phyloP scores from a whole-genome alignment of 495 filamentous ascomycete species.

The Penicillium manginii region DNA sequence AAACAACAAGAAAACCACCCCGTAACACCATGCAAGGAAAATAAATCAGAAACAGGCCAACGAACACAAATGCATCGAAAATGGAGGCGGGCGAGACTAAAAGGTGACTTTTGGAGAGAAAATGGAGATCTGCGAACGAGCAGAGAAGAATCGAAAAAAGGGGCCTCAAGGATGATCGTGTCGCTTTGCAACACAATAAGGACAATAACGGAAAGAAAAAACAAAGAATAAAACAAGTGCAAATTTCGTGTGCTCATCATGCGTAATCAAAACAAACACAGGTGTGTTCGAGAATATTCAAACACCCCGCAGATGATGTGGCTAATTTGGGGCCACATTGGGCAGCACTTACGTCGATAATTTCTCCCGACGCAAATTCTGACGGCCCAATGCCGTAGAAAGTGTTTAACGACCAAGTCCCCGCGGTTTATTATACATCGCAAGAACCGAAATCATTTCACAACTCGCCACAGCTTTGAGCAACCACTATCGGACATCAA shows the following conservation, averaged over 20 bases:
- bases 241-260: conserved; percentile 31
- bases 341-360: conserved; percentile 19
- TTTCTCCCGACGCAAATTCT: conserved; percentile 18
- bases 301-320: conserved; percentile 6
- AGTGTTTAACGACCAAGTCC: conserved; percentile 12
- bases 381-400: conserved; percentile 3
- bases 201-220: conserved; percentile 9
- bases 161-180: conserved; percentile 19
- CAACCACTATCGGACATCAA: conserved; percentile 10
- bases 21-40: conserved; percentile 35
- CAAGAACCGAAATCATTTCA: conserved; percentile 27
- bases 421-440: conserved; percentile 54
- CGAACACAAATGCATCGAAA: conserved; percentile 28
- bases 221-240: conserved; percentile 1
- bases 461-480: conserved; percentile 4
- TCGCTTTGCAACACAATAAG: not conserved
- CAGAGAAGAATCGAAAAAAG: conserved; percentile 32
- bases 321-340: conserved; percentile 8
- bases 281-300: not conserved
- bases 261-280: conserved; percentile 20
- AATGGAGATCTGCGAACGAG: conserved; percentile 18
- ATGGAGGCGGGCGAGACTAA: conserved; percentile 28
- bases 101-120: conserved; percentile 30
- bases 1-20: conserved; percentile 11
- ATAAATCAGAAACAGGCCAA: conserved; percentile 16